Evolutionary conservation across 768 basidiomycete species (phyloP), one percentile per base, ranked within the genome.

Genomic region (Naganishia randhawae): DNA sequence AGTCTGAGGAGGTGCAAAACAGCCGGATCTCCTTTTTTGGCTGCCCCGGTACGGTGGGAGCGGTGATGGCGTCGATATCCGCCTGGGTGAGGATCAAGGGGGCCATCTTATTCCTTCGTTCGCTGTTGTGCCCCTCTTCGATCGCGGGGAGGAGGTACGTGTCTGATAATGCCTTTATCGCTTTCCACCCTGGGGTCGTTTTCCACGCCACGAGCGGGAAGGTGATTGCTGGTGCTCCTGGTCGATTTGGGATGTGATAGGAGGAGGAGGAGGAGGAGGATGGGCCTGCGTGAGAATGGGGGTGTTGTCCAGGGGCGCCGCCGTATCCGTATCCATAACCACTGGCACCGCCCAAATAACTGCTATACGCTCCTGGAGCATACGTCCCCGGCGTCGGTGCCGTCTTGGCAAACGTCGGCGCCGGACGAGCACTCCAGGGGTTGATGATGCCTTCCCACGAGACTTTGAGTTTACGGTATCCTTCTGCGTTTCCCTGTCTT

Each of bases 1-100:
- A 70, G 41, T 79, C 78, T 19, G 74, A 73, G 3, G 80, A 79
- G 0, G 80, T 76, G 70, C 79, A 79, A 71, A 80, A 80, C 1
- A 81, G 67, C 6, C 80, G 52, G 25, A 63, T 51, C 22, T 41
- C 27, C 54, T 63, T 31, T 52, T 29, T 54, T 16, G 50, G 52
- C 50, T 72, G 50, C 66, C 70, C 42, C 29, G 45, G 41, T 33
- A 45, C 29, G 7, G 50, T 31, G 0, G 45, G 22, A 62, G 50
- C 31, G 27, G 57, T 62, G 27, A 67, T 45, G 48, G n/a, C 25
- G 25, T 77, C 74, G 32, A 76, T 67, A 9, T 74, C 68, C 13
- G 73, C 76, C 4, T 64, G 54, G 8, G 73, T 61, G 25, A 77
- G 45, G 2, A 42, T 54, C 50, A 79, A 76, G 32, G 63, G 54